Evolutionary conservation across 192 early-diverging fungal genomes (phyloP), one percentile per base, ranked within the genome.

Genomic region (Globomyces pollinis-pini): DNA sequence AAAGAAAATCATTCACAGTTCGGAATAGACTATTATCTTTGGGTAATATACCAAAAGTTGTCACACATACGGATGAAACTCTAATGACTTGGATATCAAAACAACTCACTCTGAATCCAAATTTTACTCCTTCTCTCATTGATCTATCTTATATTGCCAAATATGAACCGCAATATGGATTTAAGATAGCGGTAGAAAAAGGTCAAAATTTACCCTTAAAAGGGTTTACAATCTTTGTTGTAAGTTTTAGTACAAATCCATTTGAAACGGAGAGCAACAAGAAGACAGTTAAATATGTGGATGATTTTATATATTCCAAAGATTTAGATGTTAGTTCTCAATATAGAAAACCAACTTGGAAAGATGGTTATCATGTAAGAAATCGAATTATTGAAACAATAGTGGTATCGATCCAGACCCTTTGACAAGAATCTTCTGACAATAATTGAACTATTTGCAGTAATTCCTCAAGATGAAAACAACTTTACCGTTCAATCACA

Each of bases 291-390:
- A 43, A 29, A 28, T 41, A 29, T n/a, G 36, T 1, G 28, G 31
- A 57, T 39, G 55, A 57, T 29, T 16, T 57, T 39, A 3, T 57
- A 30, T 57, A 57, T 39, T 39, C 55, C 9, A 57, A 57, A 44
- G 3, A 7, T 23, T 28, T 32, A 3, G 32, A 57, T 18, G 26
- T 29, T 7, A 24, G 39, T 9, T 57, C 55, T 39, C 16, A 57
- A 31, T 31, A 21, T 24, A 57, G 24, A 31, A 15, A 41, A 24
- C 55, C 55, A 12, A 20, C 38, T 30, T 57, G 28, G 9, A 32
- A 57, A 8, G 55, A 57, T 41, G 55, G 55, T 12, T 57, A 39
- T 23, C n/a, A 29, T 30, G 52, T 54, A 54, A 4, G 45, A n/a
- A n/a, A n/a, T 39, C 5, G 0, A 8, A 13, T 54, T 36, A n/a